A percentile compares a stretch with the other conserved stretches of the same genome.
Evolutionary conservation across 495 filamentous ascomycete genomes (phyloP).

Genomic region (Barbatosphaeria neglecta): DNA sequence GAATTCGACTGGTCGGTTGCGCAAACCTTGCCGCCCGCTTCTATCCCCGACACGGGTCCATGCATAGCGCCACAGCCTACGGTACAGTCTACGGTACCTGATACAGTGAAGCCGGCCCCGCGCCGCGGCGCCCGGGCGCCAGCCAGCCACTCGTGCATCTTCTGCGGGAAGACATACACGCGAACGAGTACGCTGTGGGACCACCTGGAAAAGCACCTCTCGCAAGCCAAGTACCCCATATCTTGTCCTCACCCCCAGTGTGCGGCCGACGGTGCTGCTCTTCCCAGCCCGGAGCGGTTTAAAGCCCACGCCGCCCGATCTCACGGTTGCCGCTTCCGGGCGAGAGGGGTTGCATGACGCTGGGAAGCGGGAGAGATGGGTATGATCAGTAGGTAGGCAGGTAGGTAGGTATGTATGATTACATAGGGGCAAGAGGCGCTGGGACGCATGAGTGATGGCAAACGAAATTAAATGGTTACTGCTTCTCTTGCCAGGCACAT

Average conservation of each 20-base stretch:
- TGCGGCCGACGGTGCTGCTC: not conserved
- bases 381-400: not conserved
- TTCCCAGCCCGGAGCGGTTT: constrained; percentile 1
- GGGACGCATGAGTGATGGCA: no score
- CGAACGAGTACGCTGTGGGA: constrained; percentile 5
- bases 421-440: no score
- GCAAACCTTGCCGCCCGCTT: no score
- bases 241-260: constrained; percentile 3
- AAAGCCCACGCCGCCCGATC: constrained; percentile 4
- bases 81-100: no score
- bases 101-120: not conserved
- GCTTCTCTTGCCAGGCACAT: no score
- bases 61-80: no score
- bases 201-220: constrained; percentile 4
- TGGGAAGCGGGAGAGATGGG: not conserved
- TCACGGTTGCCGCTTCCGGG: constrained; percentile 3
- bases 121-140: not conserved
- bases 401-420: not conserved
- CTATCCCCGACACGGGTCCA: no score
- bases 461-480: no score
- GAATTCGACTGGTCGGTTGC: no score
- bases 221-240: constrained; percentile 2
- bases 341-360: not conserved
- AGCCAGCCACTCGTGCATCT: constrained; percentile 3
- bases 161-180: constrained; percentile 7